Percentiles rank a stretch among this genome's conserved stretches.
phyloP scores from a whole-genome alignment of 352 stramenopile genomes.

The Aphanomyces invadans region DNA sequence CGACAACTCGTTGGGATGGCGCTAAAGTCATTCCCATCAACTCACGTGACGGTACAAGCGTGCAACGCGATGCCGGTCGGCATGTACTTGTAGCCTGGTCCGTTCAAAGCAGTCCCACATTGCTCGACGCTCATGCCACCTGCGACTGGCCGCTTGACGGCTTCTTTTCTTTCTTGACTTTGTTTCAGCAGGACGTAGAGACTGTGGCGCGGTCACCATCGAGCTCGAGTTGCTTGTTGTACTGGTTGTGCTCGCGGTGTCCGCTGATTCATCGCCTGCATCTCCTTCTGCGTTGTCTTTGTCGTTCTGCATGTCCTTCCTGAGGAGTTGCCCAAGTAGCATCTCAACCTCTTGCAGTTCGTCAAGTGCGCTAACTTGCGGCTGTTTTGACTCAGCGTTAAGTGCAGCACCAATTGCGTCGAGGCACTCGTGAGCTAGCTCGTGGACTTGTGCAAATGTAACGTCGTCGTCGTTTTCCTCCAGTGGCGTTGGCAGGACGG shows the following conservation, averaged over 20 bases:
- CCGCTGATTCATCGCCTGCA: neutral
- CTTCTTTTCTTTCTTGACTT: neutral
- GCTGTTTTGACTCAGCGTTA: neutral
- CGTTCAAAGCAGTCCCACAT: conserved; percentile 16
- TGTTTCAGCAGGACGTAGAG: too few relatives aligned
- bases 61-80: conserved; percentile 2
- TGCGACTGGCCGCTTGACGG: neutral
- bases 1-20: neutral
- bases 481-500: neutral
- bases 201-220: too few relatives aligned
- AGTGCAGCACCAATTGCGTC: neutral
- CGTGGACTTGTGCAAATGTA: neutral
- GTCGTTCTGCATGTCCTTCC: neutral
- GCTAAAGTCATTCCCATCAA: neutral
- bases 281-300: neutral
- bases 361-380: too few relatives aligned
- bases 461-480: neutral
- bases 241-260: neutral
- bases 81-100: neutral
- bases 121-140: neutral
- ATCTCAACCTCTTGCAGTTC: conserved; percentile 2
- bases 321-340: neutral
- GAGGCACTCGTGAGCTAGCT: neutral
- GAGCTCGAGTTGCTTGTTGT: neutral
- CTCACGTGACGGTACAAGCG: neutral